phyloP scores from a whole-genome alignment of 2,329 filamentous ascomycete species.

The Pseudocercospora fuligena region DNA sequence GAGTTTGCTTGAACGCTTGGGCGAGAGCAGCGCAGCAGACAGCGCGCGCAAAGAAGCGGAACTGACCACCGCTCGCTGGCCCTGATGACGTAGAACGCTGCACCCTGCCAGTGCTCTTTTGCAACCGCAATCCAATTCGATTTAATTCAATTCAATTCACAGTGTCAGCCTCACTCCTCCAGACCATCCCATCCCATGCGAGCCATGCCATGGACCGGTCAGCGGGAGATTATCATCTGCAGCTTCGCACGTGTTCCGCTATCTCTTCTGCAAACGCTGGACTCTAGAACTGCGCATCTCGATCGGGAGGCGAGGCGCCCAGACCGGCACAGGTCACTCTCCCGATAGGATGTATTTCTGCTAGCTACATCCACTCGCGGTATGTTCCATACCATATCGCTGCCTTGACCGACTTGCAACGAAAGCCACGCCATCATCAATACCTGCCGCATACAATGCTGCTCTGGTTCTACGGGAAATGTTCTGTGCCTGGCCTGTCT shows the following conservation, averaged over 20 bases:
- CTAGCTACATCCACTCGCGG: neutral
- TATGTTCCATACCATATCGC: neutral
- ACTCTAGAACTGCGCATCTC: neutral
- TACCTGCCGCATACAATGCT: neutral
- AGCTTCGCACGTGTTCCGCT: neutral
- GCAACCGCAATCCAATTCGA: neutral
- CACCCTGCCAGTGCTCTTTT: neutral
- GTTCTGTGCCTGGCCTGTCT: neutral
- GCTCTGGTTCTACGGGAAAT: neutral
- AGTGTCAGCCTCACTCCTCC: neutral
- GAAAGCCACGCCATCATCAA: neutral
- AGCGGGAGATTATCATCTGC: neutral
- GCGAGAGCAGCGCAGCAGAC: neutral
- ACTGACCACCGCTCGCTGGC: neutral
- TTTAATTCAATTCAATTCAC: neutral
- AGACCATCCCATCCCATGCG: neutral
- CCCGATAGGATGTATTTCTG: neutral
- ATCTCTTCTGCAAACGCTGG: neutral
- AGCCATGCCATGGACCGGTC: neutral
- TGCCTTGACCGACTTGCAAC: neutral
- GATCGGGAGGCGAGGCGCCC: neutral
- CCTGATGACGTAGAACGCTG: neutral
- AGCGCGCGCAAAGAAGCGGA: neutral
- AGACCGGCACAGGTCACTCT: too few relatives aligned
- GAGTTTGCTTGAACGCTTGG: neutral